Percentiles rank a stretch among this genome's conserved stretches.
phyloP scores from a whole-genome alignment of 257 asterid genomes.

The Linaria vulgaris region DNA sequence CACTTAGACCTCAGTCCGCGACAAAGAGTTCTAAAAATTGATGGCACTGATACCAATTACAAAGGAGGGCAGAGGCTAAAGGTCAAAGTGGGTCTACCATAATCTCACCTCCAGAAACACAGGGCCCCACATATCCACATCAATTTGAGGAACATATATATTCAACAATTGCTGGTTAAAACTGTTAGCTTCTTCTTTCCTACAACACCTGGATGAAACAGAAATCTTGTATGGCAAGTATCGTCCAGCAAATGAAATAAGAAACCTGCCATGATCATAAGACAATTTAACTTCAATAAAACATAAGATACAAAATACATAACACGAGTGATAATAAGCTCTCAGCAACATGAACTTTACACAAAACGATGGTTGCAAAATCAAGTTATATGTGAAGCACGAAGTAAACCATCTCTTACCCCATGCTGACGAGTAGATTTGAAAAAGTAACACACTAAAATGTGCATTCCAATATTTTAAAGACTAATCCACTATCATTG shows the following conservation, averaged over 20 bases:
- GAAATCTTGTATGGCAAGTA: conserved; percentile 55
- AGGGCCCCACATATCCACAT: conserved; percentile 63
- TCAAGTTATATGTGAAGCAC: neutral
- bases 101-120: conserved; percentile 80
- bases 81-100: neutral
- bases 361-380: neutral
- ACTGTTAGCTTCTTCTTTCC: conserved; percentile 37
- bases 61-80: conserved; percentile 2
- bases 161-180: conserved; percentile 65
- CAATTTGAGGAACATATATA: conserved; percentile 60
- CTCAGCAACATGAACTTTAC: neutral
- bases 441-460: neutral
- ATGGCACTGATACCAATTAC: neutral
- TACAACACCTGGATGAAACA: conserved; percentile 43
- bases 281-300: neutral
- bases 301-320: neutral
- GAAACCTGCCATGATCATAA: conserved; percentile 54
- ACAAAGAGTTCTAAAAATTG: neutral
- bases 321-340: neutral
- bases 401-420: neutral
- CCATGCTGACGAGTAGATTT: neutral
- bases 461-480: neutral
- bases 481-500: neutral
- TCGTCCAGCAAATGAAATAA: conserved; percentile 77
- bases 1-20: neutral